phyloP scores from a whole-genome alignment of 148 eudicot species.

The Vaccinium corymbosum region DNA sequence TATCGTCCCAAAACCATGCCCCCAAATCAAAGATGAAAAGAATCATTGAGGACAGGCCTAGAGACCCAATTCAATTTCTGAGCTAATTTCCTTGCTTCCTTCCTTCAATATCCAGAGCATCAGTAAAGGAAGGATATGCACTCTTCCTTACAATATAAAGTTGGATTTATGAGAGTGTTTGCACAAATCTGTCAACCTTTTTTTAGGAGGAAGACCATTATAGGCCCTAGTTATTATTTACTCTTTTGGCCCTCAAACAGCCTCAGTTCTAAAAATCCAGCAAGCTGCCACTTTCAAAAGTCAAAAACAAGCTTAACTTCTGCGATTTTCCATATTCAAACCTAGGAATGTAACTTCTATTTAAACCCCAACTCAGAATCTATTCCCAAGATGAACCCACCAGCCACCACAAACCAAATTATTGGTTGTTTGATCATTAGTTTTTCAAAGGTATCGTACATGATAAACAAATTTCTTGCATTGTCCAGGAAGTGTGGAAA shows the following conservation, averaged over 20 bases:
- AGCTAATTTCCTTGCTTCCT: not conserved
- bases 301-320: not conserved
- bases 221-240: not conserved
- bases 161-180: not conserved
- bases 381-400: not conserved
- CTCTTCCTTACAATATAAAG: not conserved
- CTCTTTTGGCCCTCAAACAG: slow-evolving; percentile 4
- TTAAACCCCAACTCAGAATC: not conserved
- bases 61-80: not conserved
- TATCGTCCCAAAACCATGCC: not conserved
- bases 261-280: not conserved
- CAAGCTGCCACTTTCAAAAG: not conserved
- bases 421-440: not conserved
- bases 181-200: not conserved
- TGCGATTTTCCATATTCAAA: not conserved
- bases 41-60: not conserved
- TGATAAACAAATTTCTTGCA: not conserved
- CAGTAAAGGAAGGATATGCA: not conserved
- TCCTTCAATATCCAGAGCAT: not conserved
- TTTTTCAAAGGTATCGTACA: not conserved
- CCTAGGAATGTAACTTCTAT: not conserved
- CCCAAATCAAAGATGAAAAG: not conserved
- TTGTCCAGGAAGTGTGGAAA: not conserved
- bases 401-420: not conserved
- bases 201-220: not conserved